Conservation (phyloP, 495 filamentous ascomycete genomes). For the Hypomontagnella submonticulosa region DNA sequence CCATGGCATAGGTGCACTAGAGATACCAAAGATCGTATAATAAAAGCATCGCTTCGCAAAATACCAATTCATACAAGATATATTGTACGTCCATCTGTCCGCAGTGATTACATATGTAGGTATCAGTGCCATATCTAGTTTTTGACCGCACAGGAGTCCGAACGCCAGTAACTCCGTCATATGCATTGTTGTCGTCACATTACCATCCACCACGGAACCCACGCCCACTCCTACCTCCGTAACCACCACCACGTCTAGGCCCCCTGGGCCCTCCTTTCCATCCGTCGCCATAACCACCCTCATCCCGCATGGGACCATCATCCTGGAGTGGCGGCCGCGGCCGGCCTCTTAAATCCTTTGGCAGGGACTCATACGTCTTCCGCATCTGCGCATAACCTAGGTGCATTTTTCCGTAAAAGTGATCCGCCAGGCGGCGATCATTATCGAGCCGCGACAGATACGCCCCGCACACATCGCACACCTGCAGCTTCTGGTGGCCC, state of each 20-base stretch:
- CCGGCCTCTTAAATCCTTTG: slow-evolving; percentile 80
- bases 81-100: slow-evolving; percentile 16
- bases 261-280: slow-evolving; percentile 60
- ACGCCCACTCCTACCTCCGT: slow-evolving; percentile 53
- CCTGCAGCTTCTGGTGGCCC: slow-evolving; percentile 97
- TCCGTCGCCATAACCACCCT: slow-evolving; percentile 65
- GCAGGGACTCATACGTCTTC: slow-evolving; percentile 85
- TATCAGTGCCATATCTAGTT: slow-evolving; percentile 21
- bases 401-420: slow-evolving; percentile 99
- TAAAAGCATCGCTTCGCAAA: slow-evolving; percentile 16
- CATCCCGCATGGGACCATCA: slow-evolving; percentile 59
- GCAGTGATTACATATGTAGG: slow-evolving; percentile 17
- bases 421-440: slow-evolving; percentile 90
- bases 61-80: neutral
- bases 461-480: slow-evolving; percentile 96
- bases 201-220: slow-evolving; percentile 60
- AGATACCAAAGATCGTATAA: slow-evolving; percentile 37
- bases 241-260: slow-evolving; percentile 59
- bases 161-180: slow-evolving; percentile 44
- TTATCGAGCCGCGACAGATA: slow-evolving; percentile 94
- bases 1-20: slow-evolving; percentile 24
- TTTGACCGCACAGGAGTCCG: slow-evolving; percentile 18
- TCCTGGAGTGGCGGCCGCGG: slow-evolving; percentile 69
- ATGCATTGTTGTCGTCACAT: slow-evolving; percentile 31
- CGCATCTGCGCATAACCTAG: slow-evolving; percentile 98